A percentile compares a stretch with the other conserved stretches of the same genome.
These are phyloP conservation scores for Amaranthus tricolor DNA, from an alignment of 179 eudicot genomes.

Conservation along the genomic window DNA sequence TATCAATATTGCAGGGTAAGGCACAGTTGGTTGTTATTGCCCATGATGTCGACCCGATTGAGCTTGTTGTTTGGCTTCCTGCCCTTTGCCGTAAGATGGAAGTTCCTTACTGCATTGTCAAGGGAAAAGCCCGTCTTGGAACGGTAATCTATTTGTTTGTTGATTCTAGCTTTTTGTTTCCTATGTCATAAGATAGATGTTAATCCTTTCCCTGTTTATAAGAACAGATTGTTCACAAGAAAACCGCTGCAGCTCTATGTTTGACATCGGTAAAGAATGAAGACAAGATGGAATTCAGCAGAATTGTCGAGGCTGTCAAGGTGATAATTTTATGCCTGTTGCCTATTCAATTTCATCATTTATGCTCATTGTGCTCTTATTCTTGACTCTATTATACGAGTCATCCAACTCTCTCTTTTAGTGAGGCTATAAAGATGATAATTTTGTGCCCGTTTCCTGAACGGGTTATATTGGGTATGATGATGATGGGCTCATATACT, in stretches of 20 bases:
- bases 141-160: slow-evolving; percentile 36
- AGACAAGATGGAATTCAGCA: slow-evolving; percentile 88
- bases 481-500: no score
- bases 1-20: slow-evolving; percentile 53
- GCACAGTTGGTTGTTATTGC: slow-evolving; percentile 93
- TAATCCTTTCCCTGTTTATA: neutral
- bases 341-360: neutral
- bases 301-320: slow-evolving; percentile 74
- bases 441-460: no score
- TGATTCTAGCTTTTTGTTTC: neutral
- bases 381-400: no score
- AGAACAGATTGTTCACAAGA: slow-evolving; percentile 74
- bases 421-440: no score
- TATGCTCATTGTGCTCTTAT: no score
- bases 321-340: slow-evolving; percentile 28
- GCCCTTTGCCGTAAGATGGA: slow-evolving; percentile 94
- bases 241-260: slow-evolving; percentile 78
- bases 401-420: no score
- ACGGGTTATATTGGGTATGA: no score
- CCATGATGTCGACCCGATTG: slow-evolving; percentile 89
- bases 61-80: slow-evolving; percentile 94
- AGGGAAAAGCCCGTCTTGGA: slow-evolving; percentile 85
- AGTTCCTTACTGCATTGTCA: slow-evolving; percentile 87
- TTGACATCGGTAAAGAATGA: slow-evolving; percentile 89
- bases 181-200: neutral